Conservation (phyloP, 148 eudicot species). For the Arbutus unedo region DNA sequence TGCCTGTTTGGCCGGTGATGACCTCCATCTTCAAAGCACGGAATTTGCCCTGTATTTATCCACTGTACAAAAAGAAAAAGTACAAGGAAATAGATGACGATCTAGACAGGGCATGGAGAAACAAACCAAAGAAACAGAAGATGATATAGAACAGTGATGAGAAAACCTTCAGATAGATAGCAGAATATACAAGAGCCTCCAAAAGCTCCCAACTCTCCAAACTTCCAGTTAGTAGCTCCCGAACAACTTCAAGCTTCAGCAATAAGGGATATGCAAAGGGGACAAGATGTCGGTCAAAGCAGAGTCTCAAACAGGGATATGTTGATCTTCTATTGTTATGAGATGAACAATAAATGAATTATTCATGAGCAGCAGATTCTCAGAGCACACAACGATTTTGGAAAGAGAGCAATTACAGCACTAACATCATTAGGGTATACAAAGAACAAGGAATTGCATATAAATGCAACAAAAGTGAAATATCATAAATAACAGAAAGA, state of each 20-base stretch:
- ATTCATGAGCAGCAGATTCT: not conserved
- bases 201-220: conserved; percentile 51
- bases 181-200: conserved; percentile 82
- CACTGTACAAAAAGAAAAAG: conserved; percentile 50
- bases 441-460: not conserved
- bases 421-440: conserved; percentile 1
- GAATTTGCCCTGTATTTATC: conserved; percentile 96
- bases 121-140: conserved; percentile 1
- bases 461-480: not conserved
- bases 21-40: conserved; percentile 96
- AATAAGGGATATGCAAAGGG: conserved; percentile 20
- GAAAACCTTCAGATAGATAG: conserved; percentile 88
- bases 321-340: not conserved
- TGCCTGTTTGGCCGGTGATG: conserved; percentile 94
- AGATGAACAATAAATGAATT: not conserved
- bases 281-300: conserved; percentile 11
- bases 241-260: conserved; percentile 89
- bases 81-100: not conserved
- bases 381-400: not conserved
- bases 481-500: not conserved
- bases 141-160: conserved; percentile 8
- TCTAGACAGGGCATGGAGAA: conserved; percentile 1
- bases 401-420: not conserved
- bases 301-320: not conserved
- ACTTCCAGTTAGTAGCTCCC: conserved; percentile 63